Conservation (phyloP, 2,329 filamentous ascomycete species). For the Colletotrichum lentis region DNA sequence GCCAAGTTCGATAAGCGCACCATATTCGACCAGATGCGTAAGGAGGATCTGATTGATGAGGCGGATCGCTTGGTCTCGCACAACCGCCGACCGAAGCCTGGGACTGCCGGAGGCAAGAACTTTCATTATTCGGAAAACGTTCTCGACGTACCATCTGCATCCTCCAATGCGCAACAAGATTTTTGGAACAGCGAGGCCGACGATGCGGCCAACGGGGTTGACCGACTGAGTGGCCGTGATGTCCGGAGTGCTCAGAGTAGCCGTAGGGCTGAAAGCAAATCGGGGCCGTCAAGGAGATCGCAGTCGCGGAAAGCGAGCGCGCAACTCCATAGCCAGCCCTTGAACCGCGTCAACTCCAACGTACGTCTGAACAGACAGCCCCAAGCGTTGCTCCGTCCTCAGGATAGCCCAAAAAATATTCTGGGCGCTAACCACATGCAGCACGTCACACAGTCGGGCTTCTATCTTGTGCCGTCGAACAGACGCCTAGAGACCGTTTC, state of each 20-base stretch:
- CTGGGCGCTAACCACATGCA: slow-evolving; percentile 44
- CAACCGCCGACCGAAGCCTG: slow-evolving; percentile 75
- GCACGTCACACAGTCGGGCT: slow-evolving; percentile 50
- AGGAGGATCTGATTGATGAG: slow-evolving; percentile 88
- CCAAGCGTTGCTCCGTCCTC: slow-evolving; percentile 29
- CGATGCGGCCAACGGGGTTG: slow-evolving; percentile 60
- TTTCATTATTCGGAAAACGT: slow-evolving; percentile 93
- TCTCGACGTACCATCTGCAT: slow-evolving; percentile 66
- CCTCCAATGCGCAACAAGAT: slow-evolving; percentile 56
- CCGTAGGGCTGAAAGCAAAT: slow-evolving; percentile 63
- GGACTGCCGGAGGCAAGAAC: slow-evolving; percentile 85
- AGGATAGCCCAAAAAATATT: slow-evolving; percentile 28
- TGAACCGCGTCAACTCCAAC: slow-evolving; percentile 59
- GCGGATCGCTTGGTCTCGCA: slow-evolving; percentile 89
- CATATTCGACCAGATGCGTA: slow-evolving; percentile 90
- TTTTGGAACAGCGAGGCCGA: slow-evolving; percentile 81
- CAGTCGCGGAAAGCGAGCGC: slow-evolving; percentile 66
- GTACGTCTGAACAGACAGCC: slow-evolving; percentile 46
- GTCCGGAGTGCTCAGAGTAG: slow-evolving; percentile 60
- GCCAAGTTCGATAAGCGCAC: slow-evolving; percentile 94
- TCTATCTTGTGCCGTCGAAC: slow-evolving; percentile 64
- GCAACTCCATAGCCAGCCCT: slow-evolving; percentile 49
- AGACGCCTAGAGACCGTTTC: slow-evolving; percentile 70
- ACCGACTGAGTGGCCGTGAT: slow-evolving; percentile 60
- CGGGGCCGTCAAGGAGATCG: slow-evolving; percentile 57